Base-by-base conservation (phyloP, 2,329 filamentous ascomycete genomes). In the Uncinocarpus reesii region DNA sequence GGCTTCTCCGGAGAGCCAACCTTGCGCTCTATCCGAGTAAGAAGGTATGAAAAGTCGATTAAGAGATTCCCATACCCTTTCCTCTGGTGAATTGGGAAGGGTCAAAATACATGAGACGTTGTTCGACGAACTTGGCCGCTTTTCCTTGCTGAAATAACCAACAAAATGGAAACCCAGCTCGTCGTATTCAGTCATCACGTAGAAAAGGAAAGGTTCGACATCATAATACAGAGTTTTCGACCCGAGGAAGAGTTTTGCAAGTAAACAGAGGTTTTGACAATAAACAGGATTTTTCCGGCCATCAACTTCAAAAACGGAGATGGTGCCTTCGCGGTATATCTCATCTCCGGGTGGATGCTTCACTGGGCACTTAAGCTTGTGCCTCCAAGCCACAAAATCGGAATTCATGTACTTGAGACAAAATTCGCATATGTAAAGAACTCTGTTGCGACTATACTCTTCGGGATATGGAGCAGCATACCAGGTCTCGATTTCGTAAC, bases 141-240 rank as follows among this genome's bases (percentile, higher is more conserved):
- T 98, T 69, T 98, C 92, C 65, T 98, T 98, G 43, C 92, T 96
- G 66, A 98, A 98, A 63, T 95, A 98, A n/a, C 92, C 92, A n/a
- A 98, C 86, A 42, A 98, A 78, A 61, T 96, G 92, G 59, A 84
- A 92, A 11, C 92, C 92, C 58, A 88, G 83, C 42, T 94, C 87
- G 55, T 89, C 86, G 56, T 85, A 81, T 34, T 82, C 83, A 21
- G 86, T 86, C 90, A 98, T 95, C 65, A 95, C 90, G 68, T 98
- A 98, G 71, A 98, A 98, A 29, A 98, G 71, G 63, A 98, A 98
- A 0, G 92, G 92, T 55, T 98, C 92, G n/a, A 98, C 92, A 59
- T 98, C 92, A 70, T 98, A 98, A 72, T 95, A 98, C 6, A 98
- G 79, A 4, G 92, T 96, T 68, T 98, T 98, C 65, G 95, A 93